phyloP scores from a whole-genome alignment of 2,329 filamentous ascomycete genomes.

The Exophiala phaeomuriformis region DNA sequence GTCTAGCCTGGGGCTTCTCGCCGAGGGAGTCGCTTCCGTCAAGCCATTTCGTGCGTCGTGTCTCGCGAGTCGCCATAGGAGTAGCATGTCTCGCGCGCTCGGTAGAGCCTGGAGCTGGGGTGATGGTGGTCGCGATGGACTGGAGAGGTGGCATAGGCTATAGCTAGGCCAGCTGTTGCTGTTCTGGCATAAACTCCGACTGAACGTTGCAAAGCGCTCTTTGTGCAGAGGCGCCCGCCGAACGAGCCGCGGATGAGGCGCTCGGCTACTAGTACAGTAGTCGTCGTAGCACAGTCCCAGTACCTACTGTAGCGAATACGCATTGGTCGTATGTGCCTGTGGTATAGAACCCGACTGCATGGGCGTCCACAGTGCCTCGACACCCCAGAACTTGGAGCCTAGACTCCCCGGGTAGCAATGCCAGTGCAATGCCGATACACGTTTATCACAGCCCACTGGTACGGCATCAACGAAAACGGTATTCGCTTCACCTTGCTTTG shows the following conservation, averaged over 20 bases:
- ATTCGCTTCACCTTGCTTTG: neutral
- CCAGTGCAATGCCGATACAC: too few relatives aligned
- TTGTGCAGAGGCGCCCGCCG: neutral
- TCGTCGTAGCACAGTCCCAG: too few relatives aligned
- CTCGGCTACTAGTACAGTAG: conserved; percentile 1
- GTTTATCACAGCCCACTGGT: too few relatives aligned
- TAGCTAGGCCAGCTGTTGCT: neutral
- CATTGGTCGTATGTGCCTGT: too few relatives aligned
- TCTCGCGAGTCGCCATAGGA: neutral
- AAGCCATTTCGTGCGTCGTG: neutral
- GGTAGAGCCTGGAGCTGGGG: neutral
- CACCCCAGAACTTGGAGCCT: too few relatives aligned
- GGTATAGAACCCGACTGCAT: too few relatives aligned
- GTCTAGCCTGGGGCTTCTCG: neutral
- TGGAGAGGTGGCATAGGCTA: neutral
- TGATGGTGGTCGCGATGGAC: neutral
- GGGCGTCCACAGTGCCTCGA: too few relatives aligned
- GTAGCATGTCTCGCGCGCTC: neutral
- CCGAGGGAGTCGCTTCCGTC: neutral
- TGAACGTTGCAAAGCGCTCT: neutral
- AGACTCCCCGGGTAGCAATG: too few relatives aligned
- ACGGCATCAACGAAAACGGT: too few relatives aligned
- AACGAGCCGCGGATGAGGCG: conserved; percentile 15
- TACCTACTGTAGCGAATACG: too few relatives aligned
- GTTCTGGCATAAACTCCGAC: neutral